Evolutionary conservation across 2,329 filamentous ascomycete species (phyloP), one percentile per base, ranked within the genome.

Genomic region (Fusarium denticulatum): DNA sequence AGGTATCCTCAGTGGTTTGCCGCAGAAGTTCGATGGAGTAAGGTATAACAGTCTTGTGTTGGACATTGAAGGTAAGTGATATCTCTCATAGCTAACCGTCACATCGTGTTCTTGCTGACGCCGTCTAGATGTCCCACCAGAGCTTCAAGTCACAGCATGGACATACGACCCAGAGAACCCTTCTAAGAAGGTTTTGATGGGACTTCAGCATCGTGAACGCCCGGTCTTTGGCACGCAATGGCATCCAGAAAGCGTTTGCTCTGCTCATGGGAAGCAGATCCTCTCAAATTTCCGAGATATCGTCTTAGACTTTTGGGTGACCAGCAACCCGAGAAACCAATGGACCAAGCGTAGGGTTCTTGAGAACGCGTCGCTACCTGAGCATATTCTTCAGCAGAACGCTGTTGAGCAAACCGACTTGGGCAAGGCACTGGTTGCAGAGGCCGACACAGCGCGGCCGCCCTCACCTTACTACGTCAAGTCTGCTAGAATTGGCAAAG

Each of bases 241-340:
- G 49, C 49, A 53, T 2, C 49, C 49, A 3, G 49, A 53, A 26
- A 53, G 49, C 18, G 24, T 53, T 37, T 53, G 49, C 32, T 53
- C 49, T 37, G 18, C 49, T 12, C 10, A 53, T 5, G 49, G 49
- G 13, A 53, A 53, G 7, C 49, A 37, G 32, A 53, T 53, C 0
- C n/a, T 53, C 2, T 53, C 49, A 20, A 53, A 53, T 32, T 53
- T 53, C 32, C 49, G 49, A 37, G 49, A 37, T 5, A 53, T 53
- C n/a, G 49, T 53, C 49, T 26, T 53, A 16, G 49, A 53, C 49
- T 53, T 53, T 26, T 53, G 49, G 49, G 30, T 37, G 32, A 53
- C 49, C 5, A 53, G 49, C 2, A 53, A 53, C 24, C 49, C 49
- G 1, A 53, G 49, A 22, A 53, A 53, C 6, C 49, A 53, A 22